Percentiles rank a stretch among this genome's conserved stretches.
These are phyloP conservation scores for Cardamine chenopodiifolia DNA, from an alignment of 345 rosid species.

Conservation along the genomic window DNA sequence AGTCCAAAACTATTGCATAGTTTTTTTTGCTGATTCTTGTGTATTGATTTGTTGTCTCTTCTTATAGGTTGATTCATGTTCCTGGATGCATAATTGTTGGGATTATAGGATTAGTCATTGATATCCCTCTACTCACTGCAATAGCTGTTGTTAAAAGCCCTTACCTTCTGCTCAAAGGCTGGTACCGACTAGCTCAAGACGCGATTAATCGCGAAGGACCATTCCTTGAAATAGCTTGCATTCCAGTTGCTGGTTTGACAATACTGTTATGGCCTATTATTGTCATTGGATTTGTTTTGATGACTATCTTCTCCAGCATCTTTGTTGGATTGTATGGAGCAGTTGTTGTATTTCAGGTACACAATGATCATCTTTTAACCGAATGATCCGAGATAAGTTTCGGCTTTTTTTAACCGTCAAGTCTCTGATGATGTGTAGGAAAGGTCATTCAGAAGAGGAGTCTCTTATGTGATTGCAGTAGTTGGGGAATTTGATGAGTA, in stretches of 20 bases:
- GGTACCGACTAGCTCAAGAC: constrained; percentile 73
- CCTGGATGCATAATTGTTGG: constrained; percentile 76
- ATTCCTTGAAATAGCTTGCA: constrained; percentile 81
- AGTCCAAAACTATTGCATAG: background rate
- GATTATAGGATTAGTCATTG: constrained; percentile 62
- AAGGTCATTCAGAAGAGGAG: constrained; percentile 72
- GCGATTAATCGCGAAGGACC: constrained; percentile 76
- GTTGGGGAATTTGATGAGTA: constrained; percentile 89
- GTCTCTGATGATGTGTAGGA: constrained; percentile 54
- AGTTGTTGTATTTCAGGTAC: constrained; percentile 69
- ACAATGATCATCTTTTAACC: background rate
- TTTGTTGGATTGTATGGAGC: constrained; percentile 77
- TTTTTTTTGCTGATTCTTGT: background rate
- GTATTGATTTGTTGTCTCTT: constrained; percentile 7
- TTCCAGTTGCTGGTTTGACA: constrained; percentile 77
- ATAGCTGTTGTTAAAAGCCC: constrained; percentile 77
- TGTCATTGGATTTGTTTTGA: constrained; percentile 66
- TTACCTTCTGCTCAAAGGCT: constrained; percentile 70
- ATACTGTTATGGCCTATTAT: constrained; percentile 80
- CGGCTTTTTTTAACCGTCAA: background rate
- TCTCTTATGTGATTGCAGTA: constrained; percentile 85
- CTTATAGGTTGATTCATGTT: constrained; percentile 66
- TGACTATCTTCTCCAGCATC: constrained; percentile 62
- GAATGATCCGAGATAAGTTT: background rate
- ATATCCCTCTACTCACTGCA: constrained; percentile 68